A percentile compares a stretch with the other conserved stretches of the same genome.
These are phyloP conservation scores for Penicillium verrucosum DNA, from an alignment of 2,329 filamentous ascomycete species.

Conservation along the genomic window DNA sequence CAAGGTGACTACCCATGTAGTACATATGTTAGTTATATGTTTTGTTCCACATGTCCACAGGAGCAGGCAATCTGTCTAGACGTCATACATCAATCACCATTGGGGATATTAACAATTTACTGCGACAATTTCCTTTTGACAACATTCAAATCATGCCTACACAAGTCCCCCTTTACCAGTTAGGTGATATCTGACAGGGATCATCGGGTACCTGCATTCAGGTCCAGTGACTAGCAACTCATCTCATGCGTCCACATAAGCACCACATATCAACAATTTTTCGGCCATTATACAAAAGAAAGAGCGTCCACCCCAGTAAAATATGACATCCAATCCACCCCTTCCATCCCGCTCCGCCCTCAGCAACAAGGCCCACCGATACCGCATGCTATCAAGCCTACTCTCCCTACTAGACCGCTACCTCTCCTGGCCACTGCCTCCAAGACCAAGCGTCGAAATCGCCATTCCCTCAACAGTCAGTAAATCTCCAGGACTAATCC, in stretches of 20 bases:
- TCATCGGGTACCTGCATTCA: neutral
- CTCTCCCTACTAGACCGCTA: slow-evolving; percentile 19
- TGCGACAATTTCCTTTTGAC: neutral
- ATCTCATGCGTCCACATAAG: neutral
- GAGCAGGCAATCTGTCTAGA: neutral
- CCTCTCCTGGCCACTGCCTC: slow-evolving; percentile 16
- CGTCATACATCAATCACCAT: neutral
- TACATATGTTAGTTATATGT: neutral
- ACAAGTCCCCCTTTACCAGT: too few species aligned
- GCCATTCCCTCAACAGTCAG: slow-evolving; percentile 19
- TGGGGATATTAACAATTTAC: neutral
- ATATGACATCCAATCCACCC: neutral
- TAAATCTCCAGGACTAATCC: slow-evolving; percentile 11
- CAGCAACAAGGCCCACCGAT: slow-evolving; percentile 12
- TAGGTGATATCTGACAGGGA: neutral
- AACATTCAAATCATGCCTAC: neutral
- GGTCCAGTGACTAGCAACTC: neutral
- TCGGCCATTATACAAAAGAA: neutral
- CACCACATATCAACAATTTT: neutral
- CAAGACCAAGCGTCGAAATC: slow-evolving; percentile 6
- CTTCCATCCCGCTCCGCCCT: slow-evolving; percentile 2
- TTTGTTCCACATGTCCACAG: neutral
- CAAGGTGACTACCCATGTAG: neutral
- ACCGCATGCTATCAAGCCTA: slow-evolving; percentile 11
- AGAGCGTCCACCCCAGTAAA: neutral